Base-by-base conservation (phyloP, 768 basidiomycete genomes). In the Pisolithus orientalis region DNA sequence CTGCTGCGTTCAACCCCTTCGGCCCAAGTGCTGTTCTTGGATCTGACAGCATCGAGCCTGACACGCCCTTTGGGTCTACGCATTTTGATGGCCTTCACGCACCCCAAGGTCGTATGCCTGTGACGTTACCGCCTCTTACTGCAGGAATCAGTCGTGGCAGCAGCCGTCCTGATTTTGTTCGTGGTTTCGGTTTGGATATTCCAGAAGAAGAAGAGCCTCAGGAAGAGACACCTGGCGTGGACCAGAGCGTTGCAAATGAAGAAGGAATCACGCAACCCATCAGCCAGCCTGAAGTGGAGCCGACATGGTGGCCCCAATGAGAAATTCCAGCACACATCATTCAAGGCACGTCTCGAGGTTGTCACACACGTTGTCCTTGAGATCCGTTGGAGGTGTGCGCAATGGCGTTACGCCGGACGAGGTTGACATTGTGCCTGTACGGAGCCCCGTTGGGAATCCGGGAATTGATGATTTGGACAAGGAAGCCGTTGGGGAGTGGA, bases 131-230 rank as follows among this genome's bases (percentile, higher is more conserved):
- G 16, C 70, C 76, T 17, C 73, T 84, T 38, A 73, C 72, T 6
- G 74, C 75, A 10, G 57, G 38, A 59, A 74, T 46, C 55, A 74
- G 52, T 65, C 74, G 37, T 59, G 76, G 42, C 73, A 75, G 77
- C 52, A 83, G 75, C 42, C 75, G 81, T 34, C 80, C 85, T 5
- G 89, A 93, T 65, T 93, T 91, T 62, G 68, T 71, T 46, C 78
- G 84, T 54, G 90, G 90, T 5, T 93, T 92, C 68, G 88, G 90
- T 10, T 62, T 93, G 51, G 88, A 92, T 55, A 80, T 83, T 52
- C 83, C 87, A 3, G 83, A 87, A 53, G 88, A 90, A 61, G 83
- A 79, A 37, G 87, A 89, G 58, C 78, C 79, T 39, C 79, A 77
- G 46, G 76, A 79, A 47, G 72, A 65, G 16, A 64, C 52, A 14